Evolutionary conservation across 495 filamentous ascomycete species (phyloP).

Genomic region (Aspergillus haitiensis): DNA sequence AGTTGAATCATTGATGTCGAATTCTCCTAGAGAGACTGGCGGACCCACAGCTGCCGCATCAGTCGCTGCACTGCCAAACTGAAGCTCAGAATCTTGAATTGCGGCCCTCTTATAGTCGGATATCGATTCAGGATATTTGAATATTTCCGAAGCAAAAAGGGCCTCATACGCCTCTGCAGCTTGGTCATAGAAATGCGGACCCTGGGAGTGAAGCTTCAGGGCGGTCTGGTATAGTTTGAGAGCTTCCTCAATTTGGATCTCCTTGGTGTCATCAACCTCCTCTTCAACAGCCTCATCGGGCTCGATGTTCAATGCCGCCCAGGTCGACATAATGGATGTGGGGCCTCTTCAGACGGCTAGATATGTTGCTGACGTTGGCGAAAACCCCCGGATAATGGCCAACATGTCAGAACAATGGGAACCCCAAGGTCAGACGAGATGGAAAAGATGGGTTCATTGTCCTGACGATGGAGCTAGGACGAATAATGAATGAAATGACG

Average conservation of each 20-base stretch:
- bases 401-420: slow-evolving; percentile 25
- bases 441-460: slow-evolving; percentile 6
- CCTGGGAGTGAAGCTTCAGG: slow-evolving; percentile 87
- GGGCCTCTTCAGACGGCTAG: slow-evolving; percentile 26
- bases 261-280: slow-evolving; percentile 91
- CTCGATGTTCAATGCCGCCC: slow-evolving; percentile 86
- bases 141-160: slow-evolving; percentile 90
- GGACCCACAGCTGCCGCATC: slow-evolving; percentile 44
- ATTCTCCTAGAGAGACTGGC: slow-evolving; percentile 43
- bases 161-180: slow-evolving; percentile 80
- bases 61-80: slow-evolving; percentile 33
- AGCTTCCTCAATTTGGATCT: slow-evolving; percentile 96
- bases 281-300: slow-evolving; percentile 87
- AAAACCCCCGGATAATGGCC: slow-evolving; percentile 1
- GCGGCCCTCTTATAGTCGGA: slow-evolving; percentile 73
- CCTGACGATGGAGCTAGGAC: slow-evolving; percentile 7
- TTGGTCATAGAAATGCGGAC: slow-evolving; percentile 69
- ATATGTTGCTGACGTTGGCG: slow-evolving; percentile 15
- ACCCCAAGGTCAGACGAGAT: background rate
- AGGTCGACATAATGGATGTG: slow-evolving; percentile 49
- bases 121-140: slow-evolving; percentile 80
- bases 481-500: background rate
- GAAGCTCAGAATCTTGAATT: slow-evolving; percentile 55
- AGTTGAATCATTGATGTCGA: slow-evolving; percentile 58
- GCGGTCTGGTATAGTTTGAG: slow-evolving; percentile 93